Conservation (phyloP, 108 stramenopile species). For the Skeletonema tropicum region DNA sequence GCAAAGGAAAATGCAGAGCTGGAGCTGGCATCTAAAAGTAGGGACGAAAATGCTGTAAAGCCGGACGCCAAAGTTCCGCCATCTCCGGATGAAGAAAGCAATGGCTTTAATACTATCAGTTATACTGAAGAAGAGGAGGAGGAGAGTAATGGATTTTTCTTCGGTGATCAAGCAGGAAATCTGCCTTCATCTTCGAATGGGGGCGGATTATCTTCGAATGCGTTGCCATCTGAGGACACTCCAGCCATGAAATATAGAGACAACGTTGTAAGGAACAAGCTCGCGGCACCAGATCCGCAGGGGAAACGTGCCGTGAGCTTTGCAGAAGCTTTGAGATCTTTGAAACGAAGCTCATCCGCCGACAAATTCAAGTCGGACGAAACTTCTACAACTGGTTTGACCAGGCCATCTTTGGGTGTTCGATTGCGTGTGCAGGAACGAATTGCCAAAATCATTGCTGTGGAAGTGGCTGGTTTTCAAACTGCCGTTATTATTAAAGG, state of each 20-base stretch:
- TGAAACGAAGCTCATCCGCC: constrained; percentile 13
- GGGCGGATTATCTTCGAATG: not conserved
- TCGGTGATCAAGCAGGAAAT: constrained; percentile 44
- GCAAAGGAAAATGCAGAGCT: constrained; percentile 24
- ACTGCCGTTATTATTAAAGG: constrained; percentile 73
- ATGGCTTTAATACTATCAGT: constrained; percentile 25
- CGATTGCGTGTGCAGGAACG: constrained; percentile 83
- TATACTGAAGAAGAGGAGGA: constrained; percentile 46
- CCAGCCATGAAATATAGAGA: constrained; percentile 45
- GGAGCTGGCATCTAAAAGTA: not conserved
- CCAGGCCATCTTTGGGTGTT: constrained; percentile 80
- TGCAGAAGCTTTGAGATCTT: constrained; percentile 43
- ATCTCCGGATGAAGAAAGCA: constrained; percentile 30
- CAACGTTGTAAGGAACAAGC: constrained; percentile 38
- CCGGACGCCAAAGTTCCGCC: not conserved
- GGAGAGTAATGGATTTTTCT: constrained; percentile 27
- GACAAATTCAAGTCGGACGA: not conserved
- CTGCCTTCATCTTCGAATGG: not conserved
- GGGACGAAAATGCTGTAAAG: constrained; percentile 5
- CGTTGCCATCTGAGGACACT: constrained; percentile 26
- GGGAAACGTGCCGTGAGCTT: constrained; percentile 42
- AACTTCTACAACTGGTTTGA: constrained; percentile 16
- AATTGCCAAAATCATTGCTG: constrained; percentile 84
- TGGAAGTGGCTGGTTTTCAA: constrained; percentile 83
- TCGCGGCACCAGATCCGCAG: constrained; percentile 29